Percentiles rank a stretch among this genome's conserved stretches.
phyloP scores from a whole-genome alignment of 2,329 filamentous ascomycete species.

The Fusarium duplospermum region DNA sequence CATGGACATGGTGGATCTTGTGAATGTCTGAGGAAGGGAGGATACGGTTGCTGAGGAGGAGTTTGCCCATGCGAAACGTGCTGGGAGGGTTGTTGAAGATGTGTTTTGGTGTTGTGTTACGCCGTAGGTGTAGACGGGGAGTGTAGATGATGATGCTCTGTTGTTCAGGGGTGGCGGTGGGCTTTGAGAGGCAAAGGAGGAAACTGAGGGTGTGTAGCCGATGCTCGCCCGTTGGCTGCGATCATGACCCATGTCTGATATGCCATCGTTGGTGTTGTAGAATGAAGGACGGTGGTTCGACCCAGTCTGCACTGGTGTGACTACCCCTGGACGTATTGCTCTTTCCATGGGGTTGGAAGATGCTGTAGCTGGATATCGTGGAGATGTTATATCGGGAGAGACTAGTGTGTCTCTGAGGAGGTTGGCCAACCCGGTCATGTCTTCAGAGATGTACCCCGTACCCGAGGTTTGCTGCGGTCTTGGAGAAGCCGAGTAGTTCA shows the following conservation, averaged over 20 bases:
- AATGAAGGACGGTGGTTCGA: neutral
- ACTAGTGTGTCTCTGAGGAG: conserved; percentile 19
- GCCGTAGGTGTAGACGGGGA: neutral
- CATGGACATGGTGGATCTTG: neutral
- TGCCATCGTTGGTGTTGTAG: neutral
- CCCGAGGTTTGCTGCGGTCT: neutral
- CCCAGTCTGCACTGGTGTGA: neutral
- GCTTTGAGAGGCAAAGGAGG: neutral
- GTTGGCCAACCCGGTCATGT: conserved; percentile 4
- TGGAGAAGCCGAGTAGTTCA: neutral
- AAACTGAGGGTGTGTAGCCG: conserved; percentile 2
- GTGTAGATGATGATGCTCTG: neutral
- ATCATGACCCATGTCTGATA: neutral
- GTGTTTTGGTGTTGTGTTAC: neutral
- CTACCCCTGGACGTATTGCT: neutral
- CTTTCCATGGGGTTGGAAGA: neutral
- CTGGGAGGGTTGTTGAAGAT: neutral
- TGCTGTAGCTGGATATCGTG: neutral
- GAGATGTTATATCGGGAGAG: neutral
- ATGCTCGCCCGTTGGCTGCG: neutral
- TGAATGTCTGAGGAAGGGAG: neutral
- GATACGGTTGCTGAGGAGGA: conserved; percentile 18
- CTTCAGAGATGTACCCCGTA: neutral
- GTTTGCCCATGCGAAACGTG: conserved; percentile 22
- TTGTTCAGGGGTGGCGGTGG: neutral